Percentiles rank a stretch among this genome's conserved stretches.
These are phyloP conservation scores for Plasmopara halstedii DNA, from an alignment of 352 stramenopile species.

Conservation along the genomic window DNA sequence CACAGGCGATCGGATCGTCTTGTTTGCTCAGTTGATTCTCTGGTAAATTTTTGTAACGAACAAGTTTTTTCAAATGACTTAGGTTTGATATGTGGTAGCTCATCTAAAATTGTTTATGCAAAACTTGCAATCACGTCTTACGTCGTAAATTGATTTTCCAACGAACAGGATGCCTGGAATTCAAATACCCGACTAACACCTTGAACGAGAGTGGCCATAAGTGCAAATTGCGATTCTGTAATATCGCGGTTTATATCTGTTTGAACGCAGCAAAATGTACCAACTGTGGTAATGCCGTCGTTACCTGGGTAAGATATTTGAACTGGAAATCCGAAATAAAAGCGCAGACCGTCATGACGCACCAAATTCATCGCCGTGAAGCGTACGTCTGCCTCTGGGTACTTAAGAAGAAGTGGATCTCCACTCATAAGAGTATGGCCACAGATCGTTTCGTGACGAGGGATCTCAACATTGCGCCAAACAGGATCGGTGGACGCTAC, in stretches of 20 bases:
- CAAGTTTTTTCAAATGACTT: no score
- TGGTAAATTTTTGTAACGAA: no score
- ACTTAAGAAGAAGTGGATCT: conserved; percentile 39
- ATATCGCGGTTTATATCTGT: conserved; percentile 29
- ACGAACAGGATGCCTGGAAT: conserved; percentile 16
- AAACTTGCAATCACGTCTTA: no score
- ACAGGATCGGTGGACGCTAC: conserved; percentile 32
- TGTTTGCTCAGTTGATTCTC: no score
- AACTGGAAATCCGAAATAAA: conserved; percentile 63
- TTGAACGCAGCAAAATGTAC: conserved; percentile 50
- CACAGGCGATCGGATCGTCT: no score
- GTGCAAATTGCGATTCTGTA: conserved; percentile 47
- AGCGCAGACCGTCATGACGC: conserved; percentile 29
- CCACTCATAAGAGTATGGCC: conserved; percentile 46
- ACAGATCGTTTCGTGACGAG: conserved; percentile 50
- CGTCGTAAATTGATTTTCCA: no score
- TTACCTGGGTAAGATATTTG: conserved; percentile 11
- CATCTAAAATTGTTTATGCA: no score
- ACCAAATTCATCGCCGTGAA: conserved; percentile 37
- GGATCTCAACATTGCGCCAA: conserved; percentile 22
- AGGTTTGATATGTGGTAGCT: no score
- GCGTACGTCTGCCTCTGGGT: conserved; percentile 52
- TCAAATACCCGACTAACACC: conserved; percentile 41
- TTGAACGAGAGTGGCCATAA: conserved; percentile 32
- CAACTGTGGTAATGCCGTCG: conserved; percentile 29